Evolutionary conservation across 1,284 basidiomycete genomes (phyloP), one percentile per base, ranked within the genome.

Genomic region (Porphyrellus sp.): DNA sequence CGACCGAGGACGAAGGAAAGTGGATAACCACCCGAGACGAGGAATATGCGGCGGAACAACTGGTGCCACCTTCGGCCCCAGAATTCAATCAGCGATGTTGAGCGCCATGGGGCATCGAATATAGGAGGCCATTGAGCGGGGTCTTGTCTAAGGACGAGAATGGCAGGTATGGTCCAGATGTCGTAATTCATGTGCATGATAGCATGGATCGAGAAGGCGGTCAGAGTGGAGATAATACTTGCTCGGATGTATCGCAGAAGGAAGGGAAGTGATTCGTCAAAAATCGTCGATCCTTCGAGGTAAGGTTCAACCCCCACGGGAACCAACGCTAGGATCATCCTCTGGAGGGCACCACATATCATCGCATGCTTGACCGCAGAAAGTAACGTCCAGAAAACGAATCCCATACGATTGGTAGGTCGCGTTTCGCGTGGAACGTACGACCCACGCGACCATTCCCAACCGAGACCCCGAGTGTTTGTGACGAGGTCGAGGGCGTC

Each of bases 401-500:
- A 85, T 20, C 60, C 57, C 3, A 59, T 31, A 18, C 60, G 69
- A 38, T 75, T 55, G 6, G 64, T 64, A 63, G 60, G 49, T 15
- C 77, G 74, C n/a, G 69, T 24, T 16, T 39, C 37, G 5, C 11
- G 37, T 7, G 37, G 37, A 39, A 39, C 24, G 37, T 24, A 16
- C 37, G 24, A 7, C 21, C 27, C 27, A 15, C 28, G 41, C 18
- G 41, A 30, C 41, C 41, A 43, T n/a, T 43, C 41, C 41, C 41
- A 43, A 20, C 41, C 41, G 12, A 30, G 25, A 20, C 41, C 41
- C 18, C 41, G 79, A n/a, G 78, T 53, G 56, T 75, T 80, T 53
- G 64, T 67, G 12, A 54, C 56, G 11, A 85, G 71, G 52, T 84
- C 79, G 12, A 75, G 59, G 1, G 76, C 73, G 54, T 85, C 76